Evolutionary conservation across 2,329 filamentous ascomycete genomes (phyloP).

Genomic region (Trichoderma sp.): DNA sequence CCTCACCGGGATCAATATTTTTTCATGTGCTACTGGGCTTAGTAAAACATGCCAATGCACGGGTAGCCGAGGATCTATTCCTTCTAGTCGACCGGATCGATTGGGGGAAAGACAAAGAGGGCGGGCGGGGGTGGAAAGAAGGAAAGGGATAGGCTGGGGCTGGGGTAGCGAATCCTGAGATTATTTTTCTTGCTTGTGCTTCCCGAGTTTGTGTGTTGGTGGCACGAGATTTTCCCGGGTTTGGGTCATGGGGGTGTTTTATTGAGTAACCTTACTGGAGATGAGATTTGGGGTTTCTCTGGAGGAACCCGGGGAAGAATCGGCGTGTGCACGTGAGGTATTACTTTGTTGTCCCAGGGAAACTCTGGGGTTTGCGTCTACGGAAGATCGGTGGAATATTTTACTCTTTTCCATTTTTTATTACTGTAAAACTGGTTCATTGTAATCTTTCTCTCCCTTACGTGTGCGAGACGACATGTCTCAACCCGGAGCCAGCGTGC

Average conservation of each 20-base stretch:
- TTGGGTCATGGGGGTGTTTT: not conserved
- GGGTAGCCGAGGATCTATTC: slow-evolving; percentile 1
- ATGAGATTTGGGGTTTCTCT: not conserved
- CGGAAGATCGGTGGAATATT: not conserved
- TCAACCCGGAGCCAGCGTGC: not conserved
- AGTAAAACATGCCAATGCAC: not conserved
- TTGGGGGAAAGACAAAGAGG: not conserved
- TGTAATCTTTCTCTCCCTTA: not conserved
- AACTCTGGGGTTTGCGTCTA: not conserved
- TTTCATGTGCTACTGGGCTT: not conserved
- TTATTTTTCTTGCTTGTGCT: too few relatives aligned
- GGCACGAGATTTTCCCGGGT: slow-evolving; percentile 15
- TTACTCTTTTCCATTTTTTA: not conserved
- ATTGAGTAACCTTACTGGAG: not conserved
- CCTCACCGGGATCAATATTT: not conserved
- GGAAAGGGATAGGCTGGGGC: not conserved
- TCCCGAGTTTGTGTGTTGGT: not conserved
- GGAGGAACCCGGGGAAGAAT: not conserved
- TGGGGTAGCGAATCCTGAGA: not conserved
- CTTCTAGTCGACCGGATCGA: not conserved
- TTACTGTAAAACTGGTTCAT: not conserved
- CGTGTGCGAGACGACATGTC: not conserved
- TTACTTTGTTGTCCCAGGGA: not conserved
- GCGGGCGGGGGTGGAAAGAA: not conserved
- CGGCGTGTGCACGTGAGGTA: slow-evolving; percentile 7